A percentile compares a stretch with the other conserved stretches of the same genome.
phyloP scores from a whole-genome alignment of 306 rosid genomes.

The Trifolium pratense region DNA sequence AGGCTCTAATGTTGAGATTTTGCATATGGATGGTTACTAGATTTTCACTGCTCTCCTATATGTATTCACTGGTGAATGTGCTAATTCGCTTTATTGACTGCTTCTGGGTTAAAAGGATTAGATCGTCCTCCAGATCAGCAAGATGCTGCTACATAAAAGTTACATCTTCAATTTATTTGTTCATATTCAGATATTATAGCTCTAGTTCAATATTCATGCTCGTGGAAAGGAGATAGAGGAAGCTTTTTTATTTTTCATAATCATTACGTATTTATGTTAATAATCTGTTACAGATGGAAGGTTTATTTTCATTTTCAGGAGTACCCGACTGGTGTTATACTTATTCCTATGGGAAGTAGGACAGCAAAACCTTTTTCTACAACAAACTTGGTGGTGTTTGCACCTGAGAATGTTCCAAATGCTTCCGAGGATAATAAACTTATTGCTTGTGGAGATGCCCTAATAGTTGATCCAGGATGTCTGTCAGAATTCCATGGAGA shows the following conservation, averaged over 20 bases:
- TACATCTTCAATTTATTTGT: conserved; percentile 2
- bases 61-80: conserved; percentile 28
- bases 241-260: conserved; percentile 21
- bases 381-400: conserved; percentile 78
- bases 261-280: conserved; percentile 29
- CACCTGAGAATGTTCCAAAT: conserved; percentile 59
- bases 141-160: conserved; percentile 16
- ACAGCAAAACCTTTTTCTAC: conserved; percentile 73
- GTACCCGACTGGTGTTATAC: conserved; percentile 74
- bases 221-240: conserved; percentile 29
- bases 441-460: conserved; percentile 78
- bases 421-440: conserved; percentile 44
- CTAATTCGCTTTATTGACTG: conserved; percentile 22
- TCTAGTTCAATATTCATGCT: conserved; percentile 24
- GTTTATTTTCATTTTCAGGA: conserved; percentile 59
- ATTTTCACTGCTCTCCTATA: conserved; percentile 5
- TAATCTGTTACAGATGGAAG: conserved; percentile 33
- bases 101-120: conserved; percentile 31
- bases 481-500: conserved; percentile 69
- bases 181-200: conserved; percentile 9
- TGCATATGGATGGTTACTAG: conserved; percentile 14
- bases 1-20: conserved; percentile 23
- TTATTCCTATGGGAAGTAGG: conserved; percentile 82
- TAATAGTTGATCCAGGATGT: conserved; percentile 93
- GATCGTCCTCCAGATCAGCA: conserved; percentile 21